Percentiles rank a stretch among this genome's conserved stretches.
Evolutionary conservation across 1,284 basidiomycete genomes (phyloP).

Genomic region (Earliella scabrosa): DNA sequence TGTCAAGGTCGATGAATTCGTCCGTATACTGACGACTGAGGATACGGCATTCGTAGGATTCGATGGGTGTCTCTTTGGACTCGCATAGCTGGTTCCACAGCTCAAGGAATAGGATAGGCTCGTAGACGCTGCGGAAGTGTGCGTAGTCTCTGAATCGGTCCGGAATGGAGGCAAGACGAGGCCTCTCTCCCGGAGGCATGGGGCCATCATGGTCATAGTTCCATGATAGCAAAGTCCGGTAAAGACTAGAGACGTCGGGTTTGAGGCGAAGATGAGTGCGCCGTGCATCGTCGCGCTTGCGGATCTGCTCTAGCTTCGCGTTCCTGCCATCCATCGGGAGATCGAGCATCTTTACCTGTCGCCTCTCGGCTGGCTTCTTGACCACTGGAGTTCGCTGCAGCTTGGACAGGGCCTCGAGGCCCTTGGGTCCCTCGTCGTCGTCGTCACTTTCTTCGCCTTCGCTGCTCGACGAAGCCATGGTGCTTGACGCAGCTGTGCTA

Average conservation of each 20-base stretch:
- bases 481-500: conserved; percentile 6
- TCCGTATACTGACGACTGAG: conserved; percentile 68
- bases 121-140: conserved; percentile 80
- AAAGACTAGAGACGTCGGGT: conserved; percentile 83
- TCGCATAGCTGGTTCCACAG: conserved; percentile 90
- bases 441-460: conserved; percentile 52
- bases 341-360: conserved; percentile 76
- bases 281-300: conserved; percentile 64
- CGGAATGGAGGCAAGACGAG: conserved; percentile 54
- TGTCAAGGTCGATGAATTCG: conserved; percentile 77
- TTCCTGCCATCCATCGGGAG: conserved; percentile 48
- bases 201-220: conserved; percentile 75
- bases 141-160: conserved; percentile 66
- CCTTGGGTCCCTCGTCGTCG: conserved; percentile 61
- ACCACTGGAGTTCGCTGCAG: conserved; percentile 65
- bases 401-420: conserved; percentile 65
- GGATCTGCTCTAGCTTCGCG: conserved; percentile 51
- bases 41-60: conserved; percentile 62
- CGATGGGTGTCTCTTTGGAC: conserved; percentile 69
- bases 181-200: conserved; percentile 52
- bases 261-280: conserved; percentile 73
- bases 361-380: conserved; percentile 59
- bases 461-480: conserved; percentile 39
- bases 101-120: conserved; percentile 90
- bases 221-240: conserved; percentile 88